Evolutionary conservation across 23 red algal species (phyloP).

Genomic region (Cyanidiococcus yangmingshanensis): DNA sequence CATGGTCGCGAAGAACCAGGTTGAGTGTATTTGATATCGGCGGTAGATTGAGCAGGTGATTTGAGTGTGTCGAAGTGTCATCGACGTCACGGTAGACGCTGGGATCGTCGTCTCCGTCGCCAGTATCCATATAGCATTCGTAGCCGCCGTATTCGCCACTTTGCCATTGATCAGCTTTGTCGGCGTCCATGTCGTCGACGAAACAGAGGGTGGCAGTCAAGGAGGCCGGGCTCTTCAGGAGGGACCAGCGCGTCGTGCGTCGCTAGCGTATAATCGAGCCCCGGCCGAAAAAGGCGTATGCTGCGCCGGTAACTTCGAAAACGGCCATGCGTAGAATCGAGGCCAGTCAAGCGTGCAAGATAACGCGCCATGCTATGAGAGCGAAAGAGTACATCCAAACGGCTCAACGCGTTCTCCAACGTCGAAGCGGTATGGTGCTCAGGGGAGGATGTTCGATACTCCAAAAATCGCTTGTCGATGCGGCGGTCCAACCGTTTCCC

Average conservation of each 20-base stretch:
- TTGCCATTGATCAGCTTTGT: not conserved
- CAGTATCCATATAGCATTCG: constrained; percentile 16
- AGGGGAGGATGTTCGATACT: not conserved
- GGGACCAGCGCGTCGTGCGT: not conserved
- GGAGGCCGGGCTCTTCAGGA: not conserved
- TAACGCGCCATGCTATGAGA: not conserved
- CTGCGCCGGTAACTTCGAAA: not conserved
- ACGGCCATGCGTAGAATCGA: not conserved
- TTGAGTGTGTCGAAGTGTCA: not conserved
- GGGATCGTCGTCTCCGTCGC: constrained; percentile 11
- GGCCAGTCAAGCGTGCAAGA: not conserved
- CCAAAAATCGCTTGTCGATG: not conserved
- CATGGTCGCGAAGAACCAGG: not conserved
- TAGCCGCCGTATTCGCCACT: constrained; percentile 8
- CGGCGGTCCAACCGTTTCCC: constrained; percentile 6
- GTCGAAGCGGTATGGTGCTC: not conserved
- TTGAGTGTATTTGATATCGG: not conserved
- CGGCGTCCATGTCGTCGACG: not conserved
- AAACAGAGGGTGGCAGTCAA: constrained; percentile 15
- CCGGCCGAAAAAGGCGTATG: constrained; percentile 3
- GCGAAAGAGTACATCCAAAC: not conserved
- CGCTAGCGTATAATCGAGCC: constrained; percentile 12
- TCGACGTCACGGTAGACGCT: constrained; percentile 11
- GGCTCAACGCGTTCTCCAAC: not conserved
- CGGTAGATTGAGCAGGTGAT: not conserved